These are phyloP conservation scores for Strigomonas culicis DNA, from an alignment of 208 protist genomes.

Conservation along the genomic window DNA sequence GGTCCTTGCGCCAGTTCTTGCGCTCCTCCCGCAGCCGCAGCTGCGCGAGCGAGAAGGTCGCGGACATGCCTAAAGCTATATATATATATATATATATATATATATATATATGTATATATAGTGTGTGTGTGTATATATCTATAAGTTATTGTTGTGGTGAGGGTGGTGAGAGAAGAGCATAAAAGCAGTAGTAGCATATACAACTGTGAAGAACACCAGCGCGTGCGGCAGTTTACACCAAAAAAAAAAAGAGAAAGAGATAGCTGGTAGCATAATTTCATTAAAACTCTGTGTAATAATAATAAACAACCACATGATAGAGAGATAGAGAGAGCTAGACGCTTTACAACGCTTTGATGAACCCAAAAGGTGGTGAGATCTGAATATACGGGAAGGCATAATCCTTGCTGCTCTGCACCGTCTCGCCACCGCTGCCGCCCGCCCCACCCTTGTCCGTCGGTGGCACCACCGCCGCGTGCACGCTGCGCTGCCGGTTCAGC, in stretches of 20 bases:
- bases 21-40: slow-evolving; percentile 85
- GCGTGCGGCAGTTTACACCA: not conserved
- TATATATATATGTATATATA: not conserved
- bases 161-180: not conserved
- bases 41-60: slow-evolving; percentile 76
- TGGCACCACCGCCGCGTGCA: slow-evolving; percentile 14
- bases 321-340: not conserved
- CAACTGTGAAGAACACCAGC: not conserved
- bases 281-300: slow-evolving; percentile 7
- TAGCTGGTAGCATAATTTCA: not conserved
- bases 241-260: slow-evolving; percentile 10
- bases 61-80: slow-evolving; percentile 55
- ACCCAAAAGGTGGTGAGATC: slow-evolving; percentile 68
- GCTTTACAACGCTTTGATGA: slow-evolving; percentile 34
- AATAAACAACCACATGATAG: not conserved
- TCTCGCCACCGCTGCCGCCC: no score
- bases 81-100: no score
- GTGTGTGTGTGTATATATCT: not conserved
- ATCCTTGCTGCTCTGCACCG: not conserved
- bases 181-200: not conserved
- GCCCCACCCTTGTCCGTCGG: not conserved
- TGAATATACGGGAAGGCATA: slow-evolving; percentile 81
- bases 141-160: not conserved
- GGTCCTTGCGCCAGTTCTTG: slow-evolving; percentile 79
- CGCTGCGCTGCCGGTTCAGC: slow-evolving; percentile 72